These are phyloP conservation scores for Paspalum vaginatum DNA, from an alignment of 176 grass and related monocot genomes.

Conservation along the genomic window DNA sequence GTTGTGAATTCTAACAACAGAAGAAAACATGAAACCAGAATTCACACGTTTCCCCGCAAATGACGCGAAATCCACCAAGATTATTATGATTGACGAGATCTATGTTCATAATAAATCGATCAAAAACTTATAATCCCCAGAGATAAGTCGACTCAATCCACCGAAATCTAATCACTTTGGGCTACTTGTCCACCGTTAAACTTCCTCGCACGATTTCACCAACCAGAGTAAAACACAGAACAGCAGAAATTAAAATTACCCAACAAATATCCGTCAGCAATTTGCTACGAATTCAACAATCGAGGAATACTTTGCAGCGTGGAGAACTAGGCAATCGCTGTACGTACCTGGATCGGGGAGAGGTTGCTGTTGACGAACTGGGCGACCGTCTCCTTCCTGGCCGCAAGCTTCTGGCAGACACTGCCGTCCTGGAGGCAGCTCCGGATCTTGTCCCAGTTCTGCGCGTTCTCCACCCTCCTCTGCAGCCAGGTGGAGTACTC, in stretches of 20 bases:
- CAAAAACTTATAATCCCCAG: not conserved
- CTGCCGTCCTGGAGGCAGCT: slow-evolving; percentile 82
- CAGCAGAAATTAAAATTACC: not conserved
- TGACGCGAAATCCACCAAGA: not conserved
- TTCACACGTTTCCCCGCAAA: not conserved
- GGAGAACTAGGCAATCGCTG: not conserved
- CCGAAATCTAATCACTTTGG: not conserved
- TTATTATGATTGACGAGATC: not conserved
- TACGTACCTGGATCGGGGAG: slow-evolving; percentile 72
- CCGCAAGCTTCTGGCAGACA: slow-evolving; percentile 64
- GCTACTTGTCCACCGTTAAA: not conserved
- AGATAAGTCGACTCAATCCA: not conserved
- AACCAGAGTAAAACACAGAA: not conserved
- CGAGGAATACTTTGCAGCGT: not conserved
- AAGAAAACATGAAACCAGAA: not conserved
- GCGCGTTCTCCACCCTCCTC: slow-evolving; percentile 58
- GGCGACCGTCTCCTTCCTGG: slow-evolving; percentile 40
- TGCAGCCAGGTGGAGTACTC: slow-evolving; percentile 92
- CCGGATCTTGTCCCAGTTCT: slow-evolving; percentile 78
- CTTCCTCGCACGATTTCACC: not conserved
- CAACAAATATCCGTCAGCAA: not conserved
- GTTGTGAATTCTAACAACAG: not conserved
- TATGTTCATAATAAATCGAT: not conserved
- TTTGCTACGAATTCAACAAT: not conserved
- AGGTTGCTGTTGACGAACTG: slow-evolving; percentile 73